Evolutionary conservation across 306 rosid genomes (phyloP).

Genomic region (Prunus davidiana): DNA sequence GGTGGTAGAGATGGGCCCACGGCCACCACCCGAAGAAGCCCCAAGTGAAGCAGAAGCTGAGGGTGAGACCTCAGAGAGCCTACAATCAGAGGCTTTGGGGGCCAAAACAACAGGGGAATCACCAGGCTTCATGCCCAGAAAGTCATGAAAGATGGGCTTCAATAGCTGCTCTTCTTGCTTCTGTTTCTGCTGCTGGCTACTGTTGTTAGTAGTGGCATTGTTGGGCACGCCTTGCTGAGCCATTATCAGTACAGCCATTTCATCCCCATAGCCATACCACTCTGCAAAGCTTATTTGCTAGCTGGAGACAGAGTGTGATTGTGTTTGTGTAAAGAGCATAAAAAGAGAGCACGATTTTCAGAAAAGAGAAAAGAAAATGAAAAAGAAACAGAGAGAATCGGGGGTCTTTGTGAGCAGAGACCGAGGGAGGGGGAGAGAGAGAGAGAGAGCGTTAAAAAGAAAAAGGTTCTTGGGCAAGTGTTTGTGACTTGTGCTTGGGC

Average conservation of each 20-base stretch:
- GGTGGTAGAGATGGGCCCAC: constrained; percentile 70
- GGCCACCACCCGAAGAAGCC: constrained; percentile 57
- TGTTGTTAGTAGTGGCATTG: constrained; percentile 26
- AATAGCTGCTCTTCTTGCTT: constrained; percentile 27
- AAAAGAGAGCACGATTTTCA: constrained; percentile 45
- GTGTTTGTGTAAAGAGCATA: constrained; percentile 9
- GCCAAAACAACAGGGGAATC: constrained; percentile 29
- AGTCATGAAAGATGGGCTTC: constrained; percentile 74
- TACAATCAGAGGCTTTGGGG: constrained; percentile 43
- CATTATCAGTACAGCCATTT: constrained; percentile 57
- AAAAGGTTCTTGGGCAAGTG: constrained; percentile 46
- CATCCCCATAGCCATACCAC: constrained; percentile 30
- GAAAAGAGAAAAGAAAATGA: constrained; percentile 11
- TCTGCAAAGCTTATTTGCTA: constrained; percentile 16
- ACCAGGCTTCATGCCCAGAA: constrained; percentile 68
- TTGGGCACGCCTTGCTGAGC: constrained; percentile 51
- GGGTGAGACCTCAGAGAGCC: constrained; percentile 48
- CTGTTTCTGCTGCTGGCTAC: constrained; percentile 21
- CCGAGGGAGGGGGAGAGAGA: not conserved
- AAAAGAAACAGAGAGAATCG: constrained; percentile 18
- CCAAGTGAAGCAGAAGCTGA: constrained; percentile 50
- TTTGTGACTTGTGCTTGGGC: not conserved
- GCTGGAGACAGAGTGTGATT: not conserved
- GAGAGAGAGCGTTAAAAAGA: constrained; percentile 42
- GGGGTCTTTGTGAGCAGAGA: not conserved